Conservation (phyloP, 208 protist genomes). For the Plasmodiophora brassicae region DNA sequence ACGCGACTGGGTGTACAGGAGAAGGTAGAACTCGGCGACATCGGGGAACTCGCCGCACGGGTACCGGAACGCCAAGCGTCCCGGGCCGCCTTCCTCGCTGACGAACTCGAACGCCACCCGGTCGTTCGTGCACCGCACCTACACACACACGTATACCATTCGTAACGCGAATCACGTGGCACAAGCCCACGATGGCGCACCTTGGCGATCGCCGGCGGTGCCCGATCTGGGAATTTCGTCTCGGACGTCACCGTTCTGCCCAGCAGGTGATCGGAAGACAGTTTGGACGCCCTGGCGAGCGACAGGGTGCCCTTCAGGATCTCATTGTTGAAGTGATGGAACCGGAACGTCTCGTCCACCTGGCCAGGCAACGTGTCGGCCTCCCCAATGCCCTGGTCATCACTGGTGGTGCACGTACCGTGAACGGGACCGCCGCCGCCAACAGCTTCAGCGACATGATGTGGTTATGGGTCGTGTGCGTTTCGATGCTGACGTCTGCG, state of each 20-base stretch:
- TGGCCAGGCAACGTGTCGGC: too few species aligned
- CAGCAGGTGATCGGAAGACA: background rate
- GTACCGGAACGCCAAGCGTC: background rate
- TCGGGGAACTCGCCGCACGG: background rate
- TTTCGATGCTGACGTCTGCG: too few species aligned
- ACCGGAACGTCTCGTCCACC: background rate
- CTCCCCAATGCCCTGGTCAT: too few species aligned
- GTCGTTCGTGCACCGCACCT: slow-evolving; percentile 8
- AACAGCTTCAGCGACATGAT: too few species aligned
- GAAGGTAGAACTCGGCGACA: background rate
- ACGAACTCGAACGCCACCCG: background rate
- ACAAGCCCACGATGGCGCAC: too few species aligned
- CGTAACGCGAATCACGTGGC: too few species aligned
- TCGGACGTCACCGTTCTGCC: background rate
- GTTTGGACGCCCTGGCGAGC: background rate
- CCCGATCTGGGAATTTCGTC: background rate
- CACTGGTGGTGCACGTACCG: too few species aligned
- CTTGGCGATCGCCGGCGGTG: background rate
- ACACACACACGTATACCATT: background rate
- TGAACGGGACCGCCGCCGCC: too few species aligned
- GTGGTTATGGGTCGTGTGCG: too few species aligned
- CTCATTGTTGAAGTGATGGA: slow-evolving; percentile 30
- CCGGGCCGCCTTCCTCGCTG: background rate
- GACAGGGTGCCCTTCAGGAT: background rate
- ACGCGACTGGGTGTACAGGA: background rate